phyloP scores from a whole-genome alignment of 179 eudicot species.

The Pouteria campechiana region DNA sequence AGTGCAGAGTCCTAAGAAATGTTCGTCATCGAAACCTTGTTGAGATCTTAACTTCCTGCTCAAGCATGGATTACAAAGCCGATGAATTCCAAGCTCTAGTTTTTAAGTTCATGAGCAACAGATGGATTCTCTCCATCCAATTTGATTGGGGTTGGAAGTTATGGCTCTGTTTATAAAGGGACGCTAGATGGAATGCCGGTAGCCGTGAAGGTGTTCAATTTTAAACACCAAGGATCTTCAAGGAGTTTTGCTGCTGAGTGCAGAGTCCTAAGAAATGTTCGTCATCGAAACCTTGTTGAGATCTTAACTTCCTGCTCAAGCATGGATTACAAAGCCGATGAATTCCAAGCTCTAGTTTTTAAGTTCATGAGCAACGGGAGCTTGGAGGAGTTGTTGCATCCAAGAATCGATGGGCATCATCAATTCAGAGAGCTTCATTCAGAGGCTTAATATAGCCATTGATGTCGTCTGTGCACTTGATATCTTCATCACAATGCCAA shows the following conservation, averaged over 20 bases:
- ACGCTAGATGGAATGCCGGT: background rate
- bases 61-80: background rate
- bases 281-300: constrained; percentile 30
- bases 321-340: constrained; percentile 11
- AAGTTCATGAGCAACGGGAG: constrained; percentile 29
- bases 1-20: constrained; percentile 1
- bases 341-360: constrained; percentile 22
- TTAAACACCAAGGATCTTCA: constrained; percentile 2
- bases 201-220: constrained; percentile 25
- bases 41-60: constrained; percentile 2
- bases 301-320: constrained; percentile 28
- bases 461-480: constrained; percentile 19
- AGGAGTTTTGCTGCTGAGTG: constrained; percentile 30
- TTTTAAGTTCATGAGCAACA: constrained; percentile 17
- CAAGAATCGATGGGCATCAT: no score
- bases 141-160: constrained; percentile 27
- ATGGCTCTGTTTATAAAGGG: constrained; percentile 32
- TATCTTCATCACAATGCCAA: constrained; percentile 15
- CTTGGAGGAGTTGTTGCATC: no score
- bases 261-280: constrained; percentile 13
- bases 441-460: constrained; percentile 12
- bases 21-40: constrained; percentile 5
- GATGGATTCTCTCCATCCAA: constrained; percentile 12
- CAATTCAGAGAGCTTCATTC: constrained; percentile 1
- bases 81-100: constrained; percentile 5